phyloP scores from a whole-genome alignment of 140 eudicot genomes.

The Senecio squalidus region DNA sequence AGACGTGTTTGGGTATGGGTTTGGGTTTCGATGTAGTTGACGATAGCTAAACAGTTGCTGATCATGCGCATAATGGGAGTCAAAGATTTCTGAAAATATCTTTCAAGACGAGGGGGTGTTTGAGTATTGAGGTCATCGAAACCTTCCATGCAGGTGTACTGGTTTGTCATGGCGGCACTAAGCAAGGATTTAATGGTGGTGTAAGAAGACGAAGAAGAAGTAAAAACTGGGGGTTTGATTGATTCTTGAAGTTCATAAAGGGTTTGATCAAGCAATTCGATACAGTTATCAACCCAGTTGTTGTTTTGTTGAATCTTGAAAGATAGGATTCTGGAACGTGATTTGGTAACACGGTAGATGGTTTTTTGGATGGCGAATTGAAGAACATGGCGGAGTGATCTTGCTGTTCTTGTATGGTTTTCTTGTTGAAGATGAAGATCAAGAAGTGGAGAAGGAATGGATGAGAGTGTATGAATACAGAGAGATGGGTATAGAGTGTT shows the following conservation, averaged over 20 bases:
- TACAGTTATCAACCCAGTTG: slow-evolving; percentile 47
- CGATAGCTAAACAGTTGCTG: slow-evolving; percentile 67
- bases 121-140: slow-evolving; percentile 38
- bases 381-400: slow-evolving; percentile 32
- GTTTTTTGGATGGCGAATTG: slow-evolving; percentile 44
- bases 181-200: slow-evolving; percentile 62
- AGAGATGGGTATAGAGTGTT: slow-evolving; percentile 55
- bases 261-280: slow-evolving; percentile 73
- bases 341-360: slow-evolving; percentile 21
- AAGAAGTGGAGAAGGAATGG: slow-evolving; percentile 10
- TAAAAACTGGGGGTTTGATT: slow-evolving; percentile 17
- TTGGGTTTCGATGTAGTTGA: slow-evolving; percentile 39
- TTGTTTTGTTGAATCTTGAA: slow-evolving; percentile 18
- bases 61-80: slow-evolving; percentile 70
- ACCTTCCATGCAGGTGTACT: slow-evolving; percentile 78
- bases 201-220: slow-evolving; percentile 16
- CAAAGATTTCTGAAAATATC: slow-evolving; percentile 36
- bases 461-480: slow-evolving; percentile 49
- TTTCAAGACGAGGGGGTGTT: slow-evolving; percentile 15
- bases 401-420: slow-evolving; percentile 28
- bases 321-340: slow-evolving; percentile 11
- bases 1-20: neutral
- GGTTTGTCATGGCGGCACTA: slow-evolving; percentile 91
- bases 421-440: neutral
- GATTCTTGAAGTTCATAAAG: slow-evolving; percentile 55